Base-by-base conservation (phyloP, 129 eudicot genomes). In the Tanacetum coccineum region DNA sequence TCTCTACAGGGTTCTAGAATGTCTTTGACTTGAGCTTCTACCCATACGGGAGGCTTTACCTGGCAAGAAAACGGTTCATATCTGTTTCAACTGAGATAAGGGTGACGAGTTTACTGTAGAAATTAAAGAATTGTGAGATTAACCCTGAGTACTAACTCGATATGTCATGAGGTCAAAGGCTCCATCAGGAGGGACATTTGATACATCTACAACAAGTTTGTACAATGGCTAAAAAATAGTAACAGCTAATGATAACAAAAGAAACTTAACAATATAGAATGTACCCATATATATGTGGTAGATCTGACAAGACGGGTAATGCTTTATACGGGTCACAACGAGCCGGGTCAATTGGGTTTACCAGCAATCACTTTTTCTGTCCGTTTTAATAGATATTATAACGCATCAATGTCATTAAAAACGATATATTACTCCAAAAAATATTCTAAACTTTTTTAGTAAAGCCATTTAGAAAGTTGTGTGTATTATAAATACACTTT, bases 161-260 rank as follows among this genome's bases (percentile, higher is more conserved):
- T 91, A 87, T 10, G 94, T 91, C 97, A 91, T 91, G 74, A 91
- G 87, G 75, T 91, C 97, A 78, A 87, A 87, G 13, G 98, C 80
- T 57, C 98, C 98, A 88, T 91, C 95, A 21, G 98, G 98, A 60
- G 96, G 98, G 62, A 91, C 79, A n/a, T n/a, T n/a, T n/a, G n/a
- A n/a, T n/a, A 64, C 87, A 91, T 82, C 97, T 91, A 69, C 51
- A 75, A 4, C 68, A 59, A 46, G 51, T 66, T 25, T 42, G 59
- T 13, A 69, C 13, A 68, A 46, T 54, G 56, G 32, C 71, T 48
- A 40, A 26, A 59, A 20, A 50, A 50, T 18, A 57, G n/a, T n/a
- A n/a, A n/a, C n/a, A n/a, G n/a, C n/a, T n/a, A n/a, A n/a, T n/a
- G n/a, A n/a, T n/a, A n/a, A n/a, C n/a, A n/a, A n/a, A n/a, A n/a